Conservation (phyloP, 2,329 filamentous ascomycete species). For the Exutisphaerella laricina region DNA sequence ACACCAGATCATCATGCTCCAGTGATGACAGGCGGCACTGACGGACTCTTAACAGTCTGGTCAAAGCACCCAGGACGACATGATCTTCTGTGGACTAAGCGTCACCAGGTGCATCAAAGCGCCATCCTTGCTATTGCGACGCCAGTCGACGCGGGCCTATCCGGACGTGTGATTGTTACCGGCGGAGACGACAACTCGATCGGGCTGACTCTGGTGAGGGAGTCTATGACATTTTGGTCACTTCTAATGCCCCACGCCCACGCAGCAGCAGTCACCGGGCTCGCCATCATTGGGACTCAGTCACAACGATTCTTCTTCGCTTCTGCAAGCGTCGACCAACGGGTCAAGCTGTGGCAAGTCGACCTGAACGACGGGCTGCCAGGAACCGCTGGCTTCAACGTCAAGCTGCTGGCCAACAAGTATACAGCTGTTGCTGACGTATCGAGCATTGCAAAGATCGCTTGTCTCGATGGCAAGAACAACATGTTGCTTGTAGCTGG, state of each 20-base stretch:
- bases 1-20: conserved; percentile 43
- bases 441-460: conserved; percentile 44
- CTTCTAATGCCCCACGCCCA: conserved; percentile 56
- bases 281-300: conserved; percentile 37
- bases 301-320: conserved; percentile 17
- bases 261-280: conserved; percentile 61
- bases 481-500: conserved; percentile 43
- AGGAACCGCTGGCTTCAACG: conserved; percentile 29
- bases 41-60: conserved; percentile 69
- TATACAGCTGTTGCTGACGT: conserved; percentile 52
- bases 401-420: conserved; percentile 31
- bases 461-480: conserved; percentile 11
- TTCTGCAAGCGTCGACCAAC: conserved; percentile 43
- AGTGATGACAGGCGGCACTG: conserved; percentile 71
- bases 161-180: conserved; percentile 56
- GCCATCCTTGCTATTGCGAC: conserved; percentile 58
- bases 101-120: conserved; percentile 65
- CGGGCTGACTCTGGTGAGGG: conserved; percentile 46
- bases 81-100: conserved; percentile 33
- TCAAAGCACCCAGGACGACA: neutral
- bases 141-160: neutral
- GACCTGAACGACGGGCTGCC: conserved; percentile 12
- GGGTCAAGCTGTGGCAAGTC: conserved; percentile 44
- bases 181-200: conserved; percentile 87
- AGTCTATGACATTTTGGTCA: conserved; percentile 21